Evolutionary conservation across 2,329 filamentous ascomycete genomes (phyloP), one percentile per base, ranked within the genome.

Genomic region (Beauveria rudraprayagi): DNA sequence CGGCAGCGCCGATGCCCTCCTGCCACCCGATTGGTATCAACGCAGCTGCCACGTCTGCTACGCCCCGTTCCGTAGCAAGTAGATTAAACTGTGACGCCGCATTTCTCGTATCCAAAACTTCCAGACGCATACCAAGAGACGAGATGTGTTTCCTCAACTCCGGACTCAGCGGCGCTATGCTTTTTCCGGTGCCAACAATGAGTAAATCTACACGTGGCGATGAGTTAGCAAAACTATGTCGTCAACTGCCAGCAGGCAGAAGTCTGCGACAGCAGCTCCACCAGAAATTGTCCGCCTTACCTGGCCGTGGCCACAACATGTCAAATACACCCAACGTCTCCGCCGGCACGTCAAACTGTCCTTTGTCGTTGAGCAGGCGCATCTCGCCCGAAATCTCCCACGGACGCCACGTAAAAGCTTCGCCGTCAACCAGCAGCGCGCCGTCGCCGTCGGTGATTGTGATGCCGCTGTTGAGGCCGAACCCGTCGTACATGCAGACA

Each of bases 61-160:
- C 86, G 1, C 94, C 93, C 56, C 94, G 80, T 77, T 99, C 94
- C 19, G 92, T 97, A n/a, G 92, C 93, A 60, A 99, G 77, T 69
- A 99, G 72, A 71, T 99, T 99, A 74, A 94, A 99, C 72, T 97
- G 92, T 40, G 92, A 89, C 1, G 93, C 91, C 9, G 94, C 94
- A 75, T 97, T 97, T 65, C 91, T 81, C 37, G 94, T 97, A 75
- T 97, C 94, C 70, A 93, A 83, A 3, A 97, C 82, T 70, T 99
- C 94, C 5, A 97, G 80, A 61, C 91, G 81, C 67, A 97, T 89
- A 0, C 94, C 94, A 47, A 97, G 74, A 34, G 83, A 82, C 64
- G 87, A 88, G 61, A 99, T 85, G 67, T 86, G 80, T 62, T 80
- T 80, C 67, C 88, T 86, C 48, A 91, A 90, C 66, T 85, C 81